phyloP scores from a whole-genome alignment of 768 basidiomycete genomes.

The Austroboletus eburneus region DNA sequence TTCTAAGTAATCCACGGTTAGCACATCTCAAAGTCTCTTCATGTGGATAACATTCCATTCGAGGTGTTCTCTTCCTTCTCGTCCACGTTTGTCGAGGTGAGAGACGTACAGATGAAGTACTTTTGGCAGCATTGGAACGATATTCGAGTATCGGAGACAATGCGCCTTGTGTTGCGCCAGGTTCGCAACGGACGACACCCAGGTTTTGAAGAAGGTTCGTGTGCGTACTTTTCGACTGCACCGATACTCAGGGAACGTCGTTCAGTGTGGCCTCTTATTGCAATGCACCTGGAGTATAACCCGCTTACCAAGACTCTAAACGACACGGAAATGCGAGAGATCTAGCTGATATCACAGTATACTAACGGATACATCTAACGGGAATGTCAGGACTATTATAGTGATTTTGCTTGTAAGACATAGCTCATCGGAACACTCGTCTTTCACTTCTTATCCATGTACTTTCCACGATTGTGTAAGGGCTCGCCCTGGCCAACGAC shows the following conservation, averaged over 20 bases:
- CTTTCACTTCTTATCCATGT: no score
- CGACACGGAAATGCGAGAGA: conserved; percentile 19
- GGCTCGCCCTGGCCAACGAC: no score
- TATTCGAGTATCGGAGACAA: conserved; percentile 77
- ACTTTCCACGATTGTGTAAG: no score
- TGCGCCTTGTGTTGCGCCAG: conserved; percentile 82
- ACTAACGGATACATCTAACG: conserved; percentile 1
- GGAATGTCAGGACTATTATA: conserved; percentile 9
- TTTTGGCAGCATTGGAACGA: conserved; percentile 81
- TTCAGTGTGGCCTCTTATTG: conserved; percentile 66
- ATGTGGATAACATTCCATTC: conserved; percentile 75
- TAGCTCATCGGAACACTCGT: not conserved
- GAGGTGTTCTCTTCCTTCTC: conserved; percentile 87
- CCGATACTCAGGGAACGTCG: conserved; percentile 7
- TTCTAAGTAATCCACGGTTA: conserved; percentile 27
- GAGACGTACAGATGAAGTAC: conserved; percentile 77
- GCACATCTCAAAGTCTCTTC: conserved; percentile 75
- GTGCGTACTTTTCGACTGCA: not conserved
- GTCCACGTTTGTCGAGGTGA: conserved; percentile 73
- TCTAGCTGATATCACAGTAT: conserved; percentile 4
- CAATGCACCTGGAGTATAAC: conserved; percentile 58
- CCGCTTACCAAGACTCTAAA: conserved; percentile 30
- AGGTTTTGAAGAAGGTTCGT: conserved; percentile 80
- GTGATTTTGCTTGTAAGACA: conserved; percentile 5
- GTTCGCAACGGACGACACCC: conserved; percentile 80